Conservation (phyloP, 1,284 basidiomycete species). For the Fomitopsis schrenkii region DNA sequence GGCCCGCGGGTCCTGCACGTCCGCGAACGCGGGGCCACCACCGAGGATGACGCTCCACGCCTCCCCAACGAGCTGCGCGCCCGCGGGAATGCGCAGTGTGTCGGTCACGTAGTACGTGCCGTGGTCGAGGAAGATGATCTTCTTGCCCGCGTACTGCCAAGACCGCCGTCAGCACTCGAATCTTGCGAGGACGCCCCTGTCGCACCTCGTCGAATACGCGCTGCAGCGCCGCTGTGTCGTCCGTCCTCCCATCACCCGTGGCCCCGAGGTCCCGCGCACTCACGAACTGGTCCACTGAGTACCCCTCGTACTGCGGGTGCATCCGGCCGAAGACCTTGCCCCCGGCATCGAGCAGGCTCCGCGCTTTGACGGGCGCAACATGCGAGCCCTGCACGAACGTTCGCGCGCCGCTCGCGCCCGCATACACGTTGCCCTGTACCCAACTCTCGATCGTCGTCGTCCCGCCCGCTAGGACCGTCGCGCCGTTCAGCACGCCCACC, state of each 20-base stretch:
- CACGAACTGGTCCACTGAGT: constrained; percentile 58
- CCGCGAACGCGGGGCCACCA: constrained; percentile 52
- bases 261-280: constrained; percentile 73
- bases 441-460: constrained; percentile 60
- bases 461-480: constrained; percentile 47
- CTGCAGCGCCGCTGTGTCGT: constrained; percentile 70
- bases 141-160: constrained; percentile 60
- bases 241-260: constrained; percentile 68
- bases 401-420: constrained; percentile 37
- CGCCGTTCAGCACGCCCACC: constrained; percentile 45
- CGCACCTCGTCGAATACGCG: constrained; percentile 49
- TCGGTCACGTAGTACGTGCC: constrained; percentile 66
- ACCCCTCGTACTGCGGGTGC: constrained; percentile 48
- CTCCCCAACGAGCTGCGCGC: constrained; percentile 70
- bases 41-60: constrained; percentile 78
- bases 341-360: constrained; percentile 47
- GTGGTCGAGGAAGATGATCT: constrained; percentile 75
- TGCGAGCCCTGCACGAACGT: constrained; percentile 49
- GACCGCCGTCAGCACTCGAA: neutral
- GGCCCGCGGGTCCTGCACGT: constrained; percentile 47
- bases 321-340: constrained; percentile 60
- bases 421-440: constrained; percentile 69
- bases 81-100: constrained; percentile 69
- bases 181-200: neutral
- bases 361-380: constrained; percentile 45